These are phyloP conservation scores for Vicia faba DNA, from an alignment of 306 rosid genomes.

Conservation along the genomic window DNA sequence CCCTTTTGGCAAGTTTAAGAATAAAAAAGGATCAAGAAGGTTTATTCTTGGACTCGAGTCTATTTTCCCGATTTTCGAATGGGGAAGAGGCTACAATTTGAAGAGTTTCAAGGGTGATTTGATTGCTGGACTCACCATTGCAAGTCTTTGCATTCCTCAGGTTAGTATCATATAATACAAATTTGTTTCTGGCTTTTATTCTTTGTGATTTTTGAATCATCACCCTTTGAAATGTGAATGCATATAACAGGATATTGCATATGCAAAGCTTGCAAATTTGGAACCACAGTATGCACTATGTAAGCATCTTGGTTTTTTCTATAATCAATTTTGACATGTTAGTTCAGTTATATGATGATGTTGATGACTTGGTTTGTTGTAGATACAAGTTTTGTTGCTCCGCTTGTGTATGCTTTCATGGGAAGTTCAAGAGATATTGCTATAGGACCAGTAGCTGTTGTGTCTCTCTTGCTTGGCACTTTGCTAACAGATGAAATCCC, in stretches of 20 bases:
- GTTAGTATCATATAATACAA: constrained; percentile 19
- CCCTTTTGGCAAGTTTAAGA: constrained; percentile 53
- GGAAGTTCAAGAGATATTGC: constrained; percentile 90
- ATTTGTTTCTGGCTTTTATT: too few relatives aligned
- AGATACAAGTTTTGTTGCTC: constrained; percentile 81
- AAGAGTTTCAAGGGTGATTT: constrained; percentile 57
- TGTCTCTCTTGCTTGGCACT: constrained; percentile 77
- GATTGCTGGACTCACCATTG: constrained; percentile 71
- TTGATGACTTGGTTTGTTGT: not conserved
- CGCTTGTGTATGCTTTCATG: constrained; percentile 78
- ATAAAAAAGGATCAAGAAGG: constrained; percentile 40
- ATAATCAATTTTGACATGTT: not conserved
- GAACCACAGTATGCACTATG: constrained; percentile 50
- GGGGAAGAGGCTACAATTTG: constrained; percentile 58
- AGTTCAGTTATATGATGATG: too few relatives aligned
- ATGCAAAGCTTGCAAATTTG: constrained; percentile 60
- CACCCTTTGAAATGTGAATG: not conserved
- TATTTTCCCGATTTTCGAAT: constrained; percentile 59
- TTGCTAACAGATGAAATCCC: constrained; percentile 49
- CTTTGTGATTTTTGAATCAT: too few relatives aligned
- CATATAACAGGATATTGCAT: constrained; percentile 43
- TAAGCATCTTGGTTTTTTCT: constrained; percentile 34
- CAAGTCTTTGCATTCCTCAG: constrained; percentile 87
- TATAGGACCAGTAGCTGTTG: constrained; percentile 85
- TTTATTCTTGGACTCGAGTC: constrained; percentile 47